These are phyloP conservation scores for Penicillium sp. DNA, from an alignment of 2,329 filamentous ascomycete genomes.

Conservation along the genomic window DNA sequence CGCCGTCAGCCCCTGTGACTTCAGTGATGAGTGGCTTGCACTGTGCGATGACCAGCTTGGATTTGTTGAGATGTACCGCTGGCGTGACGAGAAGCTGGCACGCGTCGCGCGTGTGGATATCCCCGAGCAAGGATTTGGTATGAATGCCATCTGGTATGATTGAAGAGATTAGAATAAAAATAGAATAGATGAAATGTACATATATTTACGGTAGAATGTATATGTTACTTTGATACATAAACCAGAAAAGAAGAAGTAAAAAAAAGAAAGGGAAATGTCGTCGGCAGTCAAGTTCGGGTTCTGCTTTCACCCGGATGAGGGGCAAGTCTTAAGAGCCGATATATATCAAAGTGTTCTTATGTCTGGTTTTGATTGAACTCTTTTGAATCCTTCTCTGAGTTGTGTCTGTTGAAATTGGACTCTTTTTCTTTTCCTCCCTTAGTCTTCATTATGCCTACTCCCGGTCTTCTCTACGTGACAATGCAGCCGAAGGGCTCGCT, in stretches of 20 bases:
- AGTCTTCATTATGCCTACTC: constrained; percentile 32
- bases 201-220: no score
- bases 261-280: neutral
- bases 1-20: constrained; percentile 73
- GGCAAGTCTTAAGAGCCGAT: constrained; percentile 7
- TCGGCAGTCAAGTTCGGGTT: constrained; percentile 23
- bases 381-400: neutral
- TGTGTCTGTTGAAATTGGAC: neutral
- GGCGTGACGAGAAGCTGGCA: constrained; percentile 70
- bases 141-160: constrained; percentile 96
- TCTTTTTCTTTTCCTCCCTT: neutral
- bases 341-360: neutral
- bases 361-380: neutral
- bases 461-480: constrained; percentile 72
- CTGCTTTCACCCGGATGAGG: constrained; percentile 19
- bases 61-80: constrained; percentile 78
- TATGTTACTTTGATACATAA: no score
- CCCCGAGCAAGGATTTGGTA: constrained; percentile 80
- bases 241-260: no score
- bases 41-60: constrained; percentile 82
- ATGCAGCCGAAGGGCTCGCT: constrained; percentile 68
- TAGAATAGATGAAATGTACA: neutral
- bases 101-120: constrained; percentile 69
- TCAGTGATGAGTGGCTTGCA: constrained; percentile 81
- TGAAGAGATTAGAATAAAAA: constrained; percentile 28